phyloP scores from a whole-genome alignment of 257 asterid species.

The Gentiana macrophylla region DNA sequence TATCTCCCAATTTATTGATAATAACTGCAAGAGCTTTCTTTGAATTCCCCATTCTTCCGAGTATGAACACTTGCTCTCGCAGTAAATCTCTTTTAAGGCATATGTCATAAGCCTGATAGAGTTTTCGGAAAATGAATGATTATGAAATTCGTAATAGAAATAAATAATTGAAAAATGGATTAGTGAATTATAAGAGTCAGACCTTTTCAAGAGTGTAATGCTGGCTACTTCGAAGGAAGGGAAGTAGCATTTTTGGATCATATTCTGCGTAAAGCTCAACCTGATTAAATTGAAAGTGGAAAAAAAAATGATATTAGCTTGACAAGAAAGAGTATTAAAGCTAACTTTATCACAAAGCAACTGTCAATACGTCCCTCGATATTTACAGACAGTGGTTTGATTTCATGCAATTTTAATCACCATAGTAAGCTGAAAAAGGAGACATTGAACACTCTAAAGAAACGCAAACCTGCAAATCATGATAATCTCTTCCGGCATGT shows the following conservation, averaged over 20 bases:
- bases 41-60: slow-evolving; percentile 97
- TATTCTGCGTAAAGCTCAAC: slow-evolving; percentile 94
- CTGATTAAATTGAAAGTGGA: slow-evolving; percentile 24
- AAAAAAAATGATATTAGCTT: slow-evolving; percentile 1
- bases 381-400: no score
- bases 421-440: no score
- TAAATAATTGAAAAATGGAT: background rate
- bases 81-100: slow-evolving; percentile 62
- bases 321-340: no score
- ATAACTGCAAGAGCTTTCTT: slow-evolving; percentile 92
- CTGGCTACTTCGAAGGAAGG: slow-evolving; percentile 94
- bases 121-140: slow-evolving; percentile 11
- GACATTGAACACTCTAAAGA: no score
- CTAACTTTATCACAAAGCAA: no score
- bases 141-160: background rate
- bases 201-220: slow-evolving; percentile 98
- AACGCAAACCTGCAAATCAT: slow-evolving; percentile 82
- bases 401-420: no score
- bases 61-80: slow-evolving; percentile 87
- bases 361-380: no score
- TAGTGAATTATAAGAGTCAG: slow-evolving; percentile 1
- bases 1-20: slow-evolving; percentile 77
- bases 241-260: slow-evolving; percentile 83
- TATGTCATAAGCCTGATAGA: slow-evolving; percentile 85
- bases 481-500: slow-evolving; percentile 86